Percentiles rank a stretch among this genome's conserved stretches.
phyloP scores from a whole-genome alignment of 768 basidiomycete genomes.

The Amanita pallidorosea region DNA sequence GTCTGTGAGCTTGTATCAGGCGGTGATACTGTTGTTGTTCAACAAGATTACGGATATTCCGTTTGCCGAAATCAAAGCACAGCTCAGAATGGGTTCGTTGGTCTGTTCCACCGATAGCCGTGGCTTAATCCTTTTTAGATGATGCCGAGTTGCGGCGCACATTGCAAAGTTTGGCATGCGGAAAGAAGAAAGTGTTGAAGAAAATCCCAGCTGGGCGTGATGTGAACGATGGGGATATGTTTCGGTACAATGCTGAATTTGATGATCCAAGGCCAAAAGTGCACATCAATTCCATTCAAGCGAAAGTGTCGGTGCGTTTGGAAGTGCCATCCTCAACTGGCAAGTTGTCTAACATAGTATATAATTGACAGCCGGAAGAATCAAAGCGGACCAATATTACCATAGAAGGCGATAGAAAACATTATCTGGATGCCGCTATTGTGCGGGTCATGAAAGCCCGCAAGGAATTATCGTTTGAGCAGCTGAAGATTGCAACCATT shows the following conservation, averaged over 20 bases:
- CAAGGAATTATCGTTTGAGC: constrained; percentile 73
- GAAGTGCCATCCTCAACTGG: neutral
- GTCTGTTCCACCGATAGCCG: neutral
- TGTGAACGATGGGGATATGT: constrained; percentile 64
- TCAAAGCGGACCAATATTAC: constrained; percentile 68
- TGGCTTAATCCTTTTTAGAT: constrained; percentile 29
- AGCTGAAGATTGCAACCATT: constrained; percentile 74
- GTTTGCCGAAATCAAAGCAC: constrained; percentile 57
- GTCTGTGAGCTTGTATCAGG: constrained; percentile 85
- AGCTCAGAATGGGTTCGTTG: constrained; percentile 62
- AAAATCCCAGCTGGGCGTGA: constrained; percentile 76
- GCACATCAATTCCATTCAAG: constrained; percentile 94
- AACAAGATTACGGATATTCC: constrained; percentile 52
- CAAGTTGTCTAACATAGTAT: neutral
- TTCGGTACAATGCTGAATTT: constrained; percentile 77
- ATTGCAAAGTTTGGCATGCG: constrained; percentile 87
- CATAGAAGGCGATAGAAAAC: constrained; percentile 81
- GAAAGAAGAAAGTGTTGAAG: constrained; percentile 77
- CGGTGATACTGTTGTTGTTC: constrained; percentile 78
- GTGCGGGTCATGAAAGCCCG: constrained; percentile 93
- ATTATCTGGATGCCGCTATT: constrained; percentile 87
- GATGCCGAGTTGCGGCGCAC: constrained; percentile 68
- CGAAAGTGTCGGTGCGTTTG: constrained; percentile 66
- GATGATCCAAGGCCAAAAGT: constrained; percentile 68
- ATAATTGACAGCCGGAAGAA: constrained; percentile 62